Evolutionary conservation across 2,329 filamentous ascomycete genomes (phyloP).

Genomic region (Xylaria sp.): DNA sequence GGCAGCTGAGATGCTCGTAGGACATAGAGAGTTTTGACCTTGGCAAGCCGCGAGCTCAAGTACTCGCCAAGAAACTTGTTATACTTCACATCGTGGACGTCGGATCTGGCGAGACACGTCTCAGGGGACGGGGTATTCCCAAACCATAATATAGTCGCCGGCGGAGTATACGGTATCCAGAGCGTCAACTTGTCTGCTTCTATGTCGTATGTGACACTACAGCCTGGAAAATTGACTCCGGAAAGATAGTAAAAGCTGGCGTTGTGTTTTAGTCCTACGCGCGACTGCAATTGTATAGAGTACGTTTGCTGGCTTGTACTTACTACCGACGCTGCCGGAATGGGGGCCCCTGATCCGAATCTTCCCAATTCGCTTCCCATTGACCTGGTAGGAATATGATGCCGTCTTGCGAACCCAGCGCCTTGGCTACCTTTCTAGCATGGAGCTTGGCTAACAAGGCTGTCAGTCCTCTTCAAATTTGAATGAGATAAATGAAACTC

Average conservation of each 20-base stretch:
- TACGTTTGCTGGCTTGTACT: slow-evolving; percentile 39
- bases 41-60: slow-evolving; percentile 58
- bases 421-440: slow-evolving; percentile 64
- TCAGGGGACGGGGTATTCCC: slow-evolving; percentile 68
- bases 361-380: slow-evolving; percentile 61
- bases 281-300: neutral
- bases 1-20: slow-evolving; percentile 57
- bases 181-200: slow-evolving; percentile 71
- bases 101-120: slow-evolving; percentile 69
- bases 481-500: neutral
- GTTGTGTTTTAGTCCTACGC: slow-evolving; percentile 1
- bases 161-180: slow-evolving; percentile 77
- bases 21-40: slow-evolving; percentile 56
- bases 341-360: slow-evolving; percentile 66
- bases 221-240: slow-evolving; percentile 64
- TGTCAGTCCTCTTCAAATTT: slow-evolving; percentile 18
- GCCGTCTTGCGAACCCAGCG: slow-evolving; percentile 60
- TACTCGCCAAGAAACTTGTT: slow-evolving; percentile 59
- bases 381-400: slow-evolving; percentile 67
- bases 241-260: slow-evolving; percentile 68
- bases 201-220: slow-evolving; percentile 67
- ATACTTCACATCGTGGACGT: slow-evolving; percentile 77
- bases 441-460: slow-evolving; percentile 61
- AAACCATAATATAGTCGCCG: slow-evolving; percentile 69
- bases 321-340: slow-evolving; percentile 70